Conservation (phyloP, 345 rosid species). For the Eucalyptus cloeziana region DNA sequence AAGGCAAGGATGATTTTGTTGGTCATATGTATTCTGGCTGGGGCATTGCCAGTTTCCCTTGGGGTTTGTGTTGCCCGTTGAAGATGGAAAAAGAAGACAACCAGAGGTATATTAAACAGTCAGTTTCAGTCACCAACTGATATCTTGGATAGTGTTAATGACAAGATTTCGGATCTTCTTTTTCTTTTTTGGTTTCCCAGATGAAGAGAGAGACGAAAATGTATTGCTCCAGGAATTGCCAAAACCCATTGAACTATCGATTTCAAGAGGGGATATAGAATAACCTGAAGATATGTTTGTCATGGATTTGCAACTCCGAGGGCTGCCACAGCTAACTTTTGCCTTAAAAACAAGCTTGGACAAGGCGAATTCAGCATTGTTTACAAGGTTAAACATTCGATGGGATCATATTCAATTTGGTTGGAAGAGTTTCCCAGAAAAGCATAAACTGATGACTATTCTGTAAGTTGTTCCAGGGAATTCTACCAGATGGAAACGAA, state of each 20-base stretch:
- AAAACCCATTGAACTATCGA: not conserved
- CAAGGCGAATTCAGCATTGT: slow-evolving; percentile 7
- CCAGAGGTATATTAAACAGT: not conserved
- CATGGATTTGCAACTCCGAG: not conserved
- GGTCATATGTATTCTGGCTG: not conserved
- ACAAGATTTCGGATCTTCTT: not conserved
- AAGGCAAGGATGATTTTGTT: not conserved
- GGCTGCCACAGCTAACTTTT: slow-evolving; percentile 15
- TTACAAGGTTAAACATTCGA: not conserved
- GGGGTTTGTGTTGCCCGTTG: not conserved
- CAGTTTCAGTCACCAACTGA: not conserved
- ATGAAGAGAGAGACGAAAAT: not conserved
- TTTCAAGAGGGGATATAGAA: not conserved
- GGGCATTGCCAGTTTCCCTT: not conserved
- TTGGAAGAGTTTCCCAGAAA: not conserved
- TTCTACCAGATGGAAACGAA: slow-evolving; percentile 8
- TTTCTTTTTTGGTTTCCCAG: not conserved
- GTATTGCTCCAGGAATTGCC: not conserved
- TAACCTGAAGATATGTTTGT: not conserved
- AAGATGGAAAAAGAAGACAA: not conserved
- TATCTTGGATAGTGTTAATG: not conserved
- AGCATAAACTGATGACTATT: not conserved
- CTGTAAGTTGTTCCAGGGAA: not conserved
- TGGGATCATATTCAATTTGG: not conserved
- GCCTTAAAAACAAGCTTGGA: slow-evolving; percentile 5